These are phyloP conservation scores for Pseudoturritis turrita DNA, from an alignment of 345 rosid genomes.

Conservation along the genomic window DNA sequence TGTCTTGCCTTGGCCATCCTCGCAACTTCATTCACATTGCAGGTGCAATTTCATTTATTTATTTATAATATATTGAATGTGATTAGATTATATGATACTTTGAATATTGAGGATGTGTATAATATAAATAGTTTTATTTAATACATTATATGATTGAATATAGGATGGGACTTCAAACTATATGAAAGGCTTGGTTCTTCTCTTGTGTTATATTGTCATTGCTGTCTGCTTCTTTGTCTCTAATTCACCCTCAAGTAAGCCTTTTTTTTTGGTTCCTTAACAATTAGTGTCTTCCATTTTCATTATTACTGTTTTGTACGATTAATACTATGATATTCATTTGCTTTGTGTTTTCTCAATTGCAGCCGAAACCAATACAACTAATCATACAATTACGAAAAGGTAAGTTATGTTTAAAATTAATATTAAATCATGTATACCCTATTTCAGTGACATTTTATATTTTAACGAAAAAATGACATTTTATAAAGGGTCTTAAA, in stretches of 20 bases:
- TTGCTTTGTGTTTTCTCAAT: background rate
- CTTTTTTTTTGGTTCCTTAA: background rate
- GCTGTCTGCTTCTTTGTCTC: conserved; percentile 73
- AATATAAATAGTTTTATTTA: background rate
- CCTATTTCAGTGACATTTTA: background rate
- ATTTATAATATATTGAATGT: background rate
- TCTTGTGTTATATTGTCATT: conserved; percentile 71
- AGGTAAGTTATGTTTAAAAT: background rate
- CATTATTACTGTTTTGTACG: background rate
- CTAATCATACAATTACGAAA: background rate
- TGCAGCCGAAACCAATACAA: conserved; percentile 20
- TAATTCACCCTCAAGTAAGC: conserved; percentile 51
- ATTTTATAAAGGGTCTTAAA: background rate
- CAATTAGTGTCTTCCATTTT: background rate
- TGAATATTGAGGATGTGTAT: background rate
- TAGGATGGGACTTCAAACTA: conserved; percentile 96
- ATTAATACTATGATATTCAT: background rate
- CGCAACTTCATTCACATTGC: conserved; percentile 67
- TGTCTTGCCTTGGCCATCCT: conserved; percentile 69
- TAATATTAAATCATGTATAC: background rate
- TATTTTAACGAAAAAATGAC: background rate
- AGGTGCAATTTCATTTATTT: conserved; percentile 39
- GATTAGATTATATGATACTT: background rate
- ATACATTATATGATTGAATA: background rate
- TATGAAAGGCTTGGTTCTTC: conserved; percentile 80